Percentiles rank a stretch among this genome's conserved stretches.
Conservation (phyloP, 202 grass and related monocot genomes). For the Dendrocalamus latiflorus region DNA sequence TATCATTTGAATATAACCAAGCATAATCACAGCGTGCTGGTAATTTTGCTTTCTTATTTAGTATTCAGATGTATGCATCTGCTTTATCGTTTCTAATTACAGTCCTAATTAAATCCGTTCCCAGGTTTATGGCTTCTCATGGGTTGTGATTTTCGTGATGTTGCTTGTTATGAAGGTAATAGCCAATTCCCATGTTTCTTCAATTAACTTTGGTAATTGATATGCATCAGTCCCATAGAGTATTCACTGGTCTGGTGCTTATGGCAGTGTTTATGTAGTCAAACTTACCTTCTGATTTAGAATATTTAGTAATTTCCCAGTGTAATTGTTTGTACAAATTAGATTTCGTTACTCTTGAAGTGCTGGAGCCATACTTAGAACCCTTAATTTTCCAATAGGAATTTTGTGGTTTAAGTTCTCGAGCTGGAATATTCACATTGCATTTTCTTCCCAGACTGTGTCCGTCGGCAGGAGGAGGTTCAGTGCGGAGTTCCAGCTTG, state of each 20-base stretch:
- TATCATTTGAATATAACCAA: conserved; percentile 94
- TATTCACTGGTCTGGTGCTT: neutral
- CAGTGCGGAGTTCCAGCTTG: conserved; percentile 39
- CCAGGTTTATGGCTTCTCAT: conserved; percentile 91
- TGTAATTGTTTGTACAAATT: neutral
- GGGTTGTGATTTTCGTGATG: conserved; percentile 87
- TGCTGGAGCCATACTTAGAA: neutral
- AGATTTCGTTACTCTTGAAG: neutral
- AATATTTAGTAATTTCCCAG: neutral
- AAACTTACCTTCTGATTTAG: neutral
- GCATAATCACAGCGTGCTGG: conserved; percentile 69
- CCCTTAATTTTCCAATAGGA: neutral
- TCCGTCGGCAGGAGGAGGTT: too few relatives aligned
- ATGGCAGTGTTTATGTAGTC: neutral
- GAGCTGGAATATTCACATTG: too few relatives aligned
- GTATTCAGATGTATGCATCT: neutral
- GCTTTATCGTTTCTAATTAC: neutral
- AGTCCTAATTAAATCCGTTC: conserved; percentile 13
- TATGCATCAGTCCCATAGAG: neutral
- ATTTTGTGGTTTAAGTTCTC: neutral
- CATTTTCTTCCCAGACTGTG: too few relatives aligned
- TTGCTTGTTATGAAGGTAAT: conserved; percentile 90
- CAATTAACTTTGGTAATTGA: neutral
- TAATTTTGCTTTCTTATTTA: conserved; percentile 28
- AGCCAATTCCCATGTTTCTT: neutral